phyloP scores from a whole-genome alignment of 2,329 filamentous ascomycete species.

The Clarireedia paspali region DNA sequence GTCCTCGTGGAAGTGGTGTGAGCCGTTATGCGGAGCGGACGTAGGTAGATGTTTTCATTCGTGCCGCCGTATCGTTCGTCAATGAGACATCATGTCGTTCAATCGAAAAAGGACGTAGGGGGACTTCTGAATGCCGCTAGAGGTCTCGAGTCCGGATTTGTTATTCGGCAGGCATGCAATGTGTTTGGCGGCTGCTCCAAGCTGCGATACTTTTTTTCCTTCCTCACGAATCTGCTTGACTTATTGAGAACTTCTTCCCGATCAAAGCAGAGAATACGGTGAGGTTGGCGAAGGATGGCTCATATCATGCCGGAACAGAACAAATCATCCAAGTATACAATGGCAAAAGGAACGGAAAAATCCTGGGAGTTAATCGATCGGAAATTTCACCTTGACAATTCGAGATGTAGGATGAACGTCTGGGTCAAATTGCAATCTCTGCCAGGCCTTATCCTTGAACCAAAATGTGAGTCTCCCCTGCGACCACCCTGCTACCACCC shows the following conservation, averaged over 20 bases:
- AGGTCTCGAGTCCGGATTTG: background rate
- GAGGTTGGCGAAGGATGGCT: background rate
- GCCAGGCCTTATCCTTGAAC: background rate
- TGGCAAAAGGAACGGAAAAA: background rate
- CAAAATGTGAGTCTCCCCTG: background rate
- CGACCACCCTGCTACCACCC: background rate
- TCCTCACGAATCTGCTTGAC: background rate
- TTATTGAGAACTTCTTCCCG: background rate
- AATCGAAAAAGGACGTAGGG: background rate
- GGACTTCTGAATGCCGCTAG: background rate
- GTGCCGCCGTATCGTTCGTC: slow-evolving; percentile 1
- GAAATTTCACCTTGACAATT: slow-evolving; percentile 3
- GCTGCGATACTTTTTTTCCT: background rate
- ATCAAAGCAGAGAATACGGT: background rate
- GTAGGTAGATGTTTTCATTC: slow-evolving; percentile 3
- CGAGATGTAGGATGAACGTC: slow-evolving; percentile 8
- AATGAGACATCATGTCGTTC: slow-evolving; percentile 9
- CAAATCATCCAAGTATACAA: background rate
- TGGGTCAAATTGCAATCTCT: slow-evolving; percentile 4
- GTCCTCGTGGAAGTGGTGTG: background rate
- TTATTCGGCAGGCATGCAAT: background rate
- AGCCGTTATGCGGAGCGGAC: background rate
- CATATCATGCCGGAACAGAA: background rate
- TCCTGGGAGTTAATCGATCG: background rate
- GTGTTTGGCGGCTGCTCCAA: background rate